Conservation (phyloP, 495 filamentous ascomycete genomes). For the Aspergillus cristatus region DNA sequence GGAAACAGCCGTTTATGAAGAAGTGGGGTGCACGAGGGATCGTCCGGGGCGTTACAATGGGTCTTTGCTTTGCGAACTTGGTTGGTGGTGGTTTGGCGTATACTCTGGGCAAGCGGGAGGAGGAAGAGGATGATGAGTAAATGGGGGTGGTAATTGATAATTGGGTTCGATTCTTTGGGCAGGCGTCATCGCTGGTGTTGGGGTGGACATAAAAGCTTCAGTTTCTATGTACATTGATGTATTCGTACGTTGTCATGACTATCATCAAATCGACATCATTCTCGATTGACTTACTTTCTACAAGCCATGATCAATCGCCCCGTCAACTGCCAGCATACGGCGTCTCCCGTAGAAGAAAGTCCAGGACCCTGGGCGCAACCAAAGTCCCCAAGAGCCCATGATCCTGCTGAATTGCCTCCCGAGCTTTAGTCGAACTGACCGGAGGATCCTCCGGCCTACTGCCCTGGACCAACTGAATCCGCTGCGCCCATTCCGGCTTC, state of each 20-base stretch:
- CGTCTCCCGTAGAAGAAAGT: slow-evolving; percentile 42
- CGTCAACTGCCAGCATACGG: no score
- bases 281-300: no score
- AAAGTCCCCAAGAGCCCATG: slow-evolving; percentile 47
- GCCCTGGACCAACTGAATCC: slow-evolving; percentile 62
- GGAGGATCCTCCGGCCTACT: slow-evolving; percentile 41
- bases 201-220: background rate
- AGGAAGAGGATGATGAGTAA: slow-evolving; percentile 38
- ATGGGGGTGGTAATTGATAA: background rate
- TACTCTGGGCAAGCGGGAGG: slow-evolving; percentile 48
- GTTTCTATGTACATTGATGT: no score
- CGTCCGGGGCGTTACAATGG: slow-evolving; percentile 63
- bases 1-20: slow-evolving; percentile 47
- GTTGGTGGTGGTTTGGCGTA: slow-evolving; percentile 65
- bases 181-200: background rate
- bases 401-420: slow-evolving; percentile 51
- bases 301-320: no score
- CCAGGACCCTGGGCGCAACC: slow-evolving; percentile 52
- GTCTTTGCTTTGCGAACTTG: slow-evolving; percentile 58
- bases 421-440: slow-evolving; percentile 74
- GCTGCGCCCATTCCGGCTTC: slow-evolving; percentile 54
- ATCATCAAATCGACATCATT: no score
- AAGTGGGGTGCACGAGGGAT: slow-evolving; percentile 61
- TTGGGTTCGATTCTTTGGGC: no score
- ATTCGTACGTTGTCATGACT: no score